These are phyloP conservation scores for Oryza punctata DNA, from an alignment of 176 grass and related monocot genomes.

Conservation along the genomic window DNA sequence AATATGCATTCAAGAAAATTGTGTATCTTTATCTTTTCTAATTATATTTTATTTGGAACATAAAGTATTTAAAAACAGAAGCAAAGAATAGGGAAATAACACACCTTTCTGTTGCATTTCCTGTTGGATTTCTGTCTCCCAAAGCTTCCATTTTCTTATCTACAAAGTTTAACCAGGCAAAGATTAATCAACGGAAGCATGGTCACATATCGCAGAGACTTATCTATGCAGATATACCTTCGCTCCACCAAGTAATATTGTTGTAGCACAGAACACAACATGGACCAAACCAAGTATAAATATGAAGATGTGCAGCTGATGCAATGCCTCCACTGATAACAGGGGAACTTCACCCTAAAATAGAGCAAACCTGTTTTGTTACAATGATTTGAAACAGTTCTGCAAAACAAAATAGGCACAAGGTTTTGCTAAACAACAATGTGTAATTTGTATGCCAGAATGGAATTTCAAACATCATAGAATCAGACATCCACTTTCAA, in stretches of 20 bases:
- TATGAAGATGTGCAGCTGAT: slow-evolving; percentile 94
- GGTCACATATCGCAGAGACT: slow-evolving; percentile 15
- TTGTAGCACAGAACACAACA: slow-evolving; percentile 71
- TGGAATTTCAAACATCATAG: not conserved
- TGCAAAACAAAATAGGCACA: not conserved
- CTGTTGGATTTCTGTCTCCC: slow-evolving; percentile 55
- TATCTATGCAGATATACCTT: slow-evolving; percentile 50
- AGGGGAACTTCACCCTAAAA: slow-evolving; percentile 80
- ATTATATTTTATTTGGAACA: slow-evolving; percentile 27
- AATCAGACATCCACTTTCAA: not conserved
- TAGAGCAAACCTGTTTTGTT: slow-evolving; percentile 20
- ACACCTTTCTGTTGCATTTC: slow-evolving; percentile 41
- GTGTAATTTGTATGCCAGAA: slow-evolving; percentile 5
- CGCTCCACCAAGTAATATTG: slow-evolving; percentile 79
- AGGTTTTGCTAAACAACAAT: not conserved
- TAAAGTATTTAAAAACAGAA: slow-evolving; percentile 29
- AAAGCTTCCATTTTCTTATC: slow-evolving; percentile 75
- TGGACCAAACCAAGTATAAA: slow-evolving; percentile 84
- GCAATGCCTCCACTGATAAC: slow-evolving; percentile 78
- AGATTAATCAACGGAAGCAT: slow-evolving; percentile 24
- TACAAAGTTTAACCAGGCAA: slow-evolving; percentile 33
- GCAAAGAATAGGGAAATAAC: slow-evolving; percentile 26
- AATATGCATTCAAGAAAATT: slow-evolving; percentile 9
- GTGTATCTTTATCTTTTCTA: slow-evolving; percentile 6
- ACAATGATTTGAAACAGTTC: slow-evolving; percentile 20